These are phyloP conservation scores for Cyberlindnera mycetangii DNA, from an alignment of 805 yeast genomes.

Conservation along the genomic window DNA sequence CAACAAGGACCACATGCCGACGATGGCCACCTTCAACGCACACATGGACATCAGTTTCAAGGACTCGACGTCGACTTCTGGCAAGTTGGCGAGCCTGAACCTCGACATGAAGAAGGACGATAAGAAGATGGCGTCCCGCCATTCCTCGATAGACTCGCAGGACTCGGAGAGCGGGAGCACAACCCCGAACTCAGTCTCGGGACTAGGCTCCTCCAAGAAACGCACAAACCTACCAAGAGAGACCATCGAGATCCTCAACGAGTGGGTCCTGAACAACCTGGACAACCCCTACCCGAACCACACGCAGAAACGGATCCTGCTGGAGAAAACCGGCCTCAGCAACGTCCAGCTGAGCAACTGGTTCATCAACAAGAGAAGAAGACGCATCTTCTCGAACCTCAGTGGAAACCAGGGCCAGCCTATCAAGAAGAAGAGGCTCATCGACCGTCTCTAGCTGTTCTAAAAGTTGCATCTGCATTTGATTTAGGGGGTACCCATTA, in stretches of 20 bases:
- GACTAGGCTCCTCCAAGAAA: constrained; percentile 31
- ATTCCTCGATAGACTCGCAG: constrained; percentile 18
- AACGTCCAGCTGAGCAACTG: constrained; percentile 81
- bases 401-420: constrained; percentile 32
- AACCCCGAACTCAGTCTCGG: constrained; percentile 6
- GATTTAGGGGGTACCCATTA: too few species aligned
- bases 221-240: constrained; percentile 78
- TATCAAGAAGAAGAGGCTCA: constrained; percentile 31
- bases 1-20: not conserved
- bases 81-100: not conserved
- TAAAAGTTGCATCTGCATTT: too few species aligned
- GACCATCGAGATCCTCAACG: constrained; percentile 66
- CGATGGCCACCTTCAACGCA: constrained; percentile 13
- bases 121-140: constrained; percentile 11
- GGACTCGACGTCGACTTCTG: constrained; percentile 5
- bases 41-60: constrained; percentile 10
- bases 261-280: constrained; percentile 72
- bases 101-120: not conserved
- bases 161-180: constrained; percentile 13
- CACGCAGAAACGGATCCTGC: constrained; percentile 66
- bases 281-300: constrained; percentile 85
- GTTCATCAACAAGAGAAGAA: constrained; percentile 84
- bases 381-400: constrained; percentile 47
- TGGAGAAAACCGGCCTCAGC: constrained; percentile 71
- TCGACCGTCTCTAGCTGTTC: constrained; percentile 21